A percentile compares a stretch with the other conserved stretches of the same genome.
Conservation (phyloP, 2,329 filamentous ascomycete genomes). For the Nigrospora osmanthi region DNA sequence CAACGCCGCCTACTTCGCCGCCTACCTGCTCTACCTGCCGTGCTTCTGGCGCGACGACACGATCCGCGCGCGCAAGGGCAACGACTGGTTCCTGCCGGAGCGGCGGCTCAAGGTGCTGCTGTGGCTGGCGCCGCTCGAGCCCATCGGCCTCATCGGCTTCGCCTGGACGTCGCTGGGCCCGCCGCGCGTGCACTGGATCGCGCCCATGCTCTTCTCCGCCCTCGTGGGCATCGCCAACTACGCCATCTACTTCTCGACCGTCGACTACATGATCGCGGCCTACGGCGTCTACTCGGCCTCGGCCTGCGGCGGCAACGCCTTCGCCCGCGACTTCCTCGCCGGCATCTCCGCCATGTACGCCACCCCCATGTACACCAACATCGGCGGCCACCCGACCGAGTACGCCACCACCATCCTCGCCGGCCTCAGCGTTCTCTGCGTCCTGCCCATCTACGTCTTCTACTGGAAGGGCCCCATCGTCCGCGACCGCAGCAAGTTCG, state of each 20-base stretch:
- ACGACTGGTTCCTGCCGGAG: slow-evolving; percentile 33
- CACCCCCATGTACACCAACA: slow-evolving; percentile 40
- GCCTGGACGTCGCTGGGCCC: slow-evolving; percentile 49
- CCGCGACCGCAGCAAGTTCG: slow-evolving; percentile 38
- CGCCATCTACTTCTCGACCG: slow-evolving; percentile 55
- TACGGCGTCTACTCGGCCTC: slow-evolving; percentile 57
- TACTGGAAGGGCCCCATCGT: slow-evolving; percentile 46
- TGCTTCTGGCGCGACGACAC: slow-evolving; percentile 29
- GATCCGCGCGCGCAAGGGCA: slow-evolving; percentile 27
- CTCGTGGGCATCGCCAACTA: slow-evolving; percentile 55
- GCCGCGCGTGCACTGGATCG: slow-evolving; percentile 49
- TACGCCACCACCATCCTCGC: slow-evolving; percentile 45
- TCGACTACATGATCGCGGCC: slow-evolving; percentile 57
- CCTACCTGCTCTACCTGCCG: slow-evolving; percentile 46
- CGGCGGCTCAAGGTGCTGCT: slow-evolving; percentile 13
- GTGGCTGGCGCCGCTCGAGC: slow-evolving; percentile 26
- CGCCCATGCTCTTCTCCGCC: slow-evolving; percentile 47
- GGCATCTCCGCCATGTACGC: slow-evolving; percentile 52
- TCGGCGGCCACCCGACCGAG: slow-evolving; percentile 33
- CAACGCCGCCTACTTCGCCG: slow-evolving; percentile 42
- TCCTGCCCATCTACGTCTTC: slow-evolving; percentile 45
- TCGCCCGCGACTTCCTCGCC: slow-evolving; percentile 53
- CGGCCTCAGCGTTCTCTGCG: slow-evolving; percentile 37
- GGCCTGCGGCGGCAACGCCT: slow-evolving; percentile 56
- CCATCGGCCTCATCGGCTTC: slow-evolving; percentile 54